Evolutionary conservation across 345 rosid species (phyloP).

Genomic region (Mercurialis annua): DNA sequence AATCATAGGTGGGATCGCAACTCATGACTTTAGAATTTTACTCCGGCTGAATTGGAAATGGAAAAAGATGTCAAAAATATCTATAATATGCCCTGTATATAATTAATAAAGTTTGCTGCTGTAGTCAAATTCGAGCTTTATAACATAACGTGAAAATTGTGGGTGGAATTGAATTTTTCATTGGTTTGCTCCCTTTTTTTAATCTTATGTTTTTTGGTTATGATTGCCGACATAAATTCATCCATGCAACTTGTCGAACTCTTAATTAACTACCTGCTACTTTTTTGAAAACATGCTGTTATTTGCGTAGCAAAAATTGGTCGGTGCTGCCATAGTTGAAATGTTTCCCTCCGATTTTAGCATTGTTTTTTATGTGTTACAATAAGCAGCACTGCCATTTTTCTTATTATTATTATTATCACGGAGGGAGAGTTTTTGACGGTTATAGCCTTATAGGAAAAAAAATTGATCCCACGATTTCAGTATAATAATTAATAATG

Average conservation of each 20-base stretch:
- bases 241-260: not conserved
- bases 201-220: not conserved
- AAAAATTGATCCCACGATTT: too few species aligned
- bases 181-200: conserved; percentile 1
- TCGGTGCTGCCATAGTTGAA: conserved; percentile 11
- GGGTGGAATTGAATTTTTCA: not conserved
- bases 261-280: too few species aligned
- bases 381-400: too few species aligned
- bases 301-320: conserved; percentile 1
- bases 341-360: not conserved
- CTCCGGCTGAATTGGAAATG: too few species aligned
- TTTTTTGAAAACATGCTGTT: too few species aligned
- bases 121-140: not conserved
- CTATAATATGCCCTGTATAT: not conserved
- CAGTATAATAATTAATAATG: too few species aligned
- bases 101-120: not conserved
- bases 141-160: not conserved
- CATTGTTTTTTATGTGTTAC: not conserved
- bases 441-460: too few species aligned
- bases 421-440: too few species aligned
- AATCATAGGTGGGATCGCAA: too few species aligned
- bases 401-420: too few species aligned
- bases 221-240: conserved; percentile 17
- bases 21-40: too few species aligned
- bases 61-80: too few species aligned